A percentile compares a stretch with the other conserved stretches of the same genome.
phyloP scores from a whole-genome alignment of 1,284 basidiomycete species.

The Psilocybe mexicana region DNA sequence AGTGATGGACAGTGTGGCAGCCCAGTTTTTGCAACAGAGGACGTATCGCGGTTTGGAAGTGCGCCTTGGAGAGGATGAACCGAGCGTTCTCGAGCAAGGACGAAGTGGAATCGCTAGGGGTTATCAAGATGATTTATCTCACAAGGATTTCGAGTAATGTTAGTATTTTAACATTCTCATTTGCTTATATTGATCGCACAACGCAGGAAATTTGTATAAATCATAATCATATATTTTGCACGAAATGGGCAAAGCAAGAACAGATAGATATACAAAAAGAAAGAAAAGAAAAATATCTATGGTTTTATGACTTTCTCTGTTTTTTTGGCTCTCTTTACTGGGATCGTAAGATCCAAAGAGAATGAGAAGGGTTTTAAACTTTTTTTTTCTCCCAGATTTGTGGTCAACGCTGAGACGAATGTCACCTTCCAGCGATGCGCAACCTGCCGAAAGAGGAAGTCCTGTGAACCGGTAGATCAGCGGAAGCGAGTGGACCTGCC shows the following conservation, averaged over 20 bases:
- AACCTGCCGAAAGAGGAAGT: no score
- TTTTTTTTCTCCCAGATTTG: no score
- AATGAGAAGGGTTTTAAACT: no score
- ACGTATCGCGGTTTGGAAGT: conserved; percentile 86
- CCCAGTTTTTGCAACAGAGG: conserved; percentile 69
- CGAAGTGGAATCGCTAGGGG: conserved; percentile 88
- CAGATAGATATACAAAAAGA: not conserved
- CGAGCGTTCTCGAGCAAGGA: conserved; percentile 85
- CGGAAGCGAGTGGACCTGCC: not conserved
- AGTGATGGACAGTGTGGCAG: conserved; percentile 72
- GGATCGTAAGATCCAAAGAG: not conserved
- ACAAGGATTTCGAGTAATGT: conserved; percentile 10
- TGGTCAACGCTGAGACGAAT: no score
- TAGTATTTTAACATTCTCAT: no score
- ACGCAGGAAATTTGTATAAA: not conserved
- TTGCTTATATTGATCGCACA: no score
- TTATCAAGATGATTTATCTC: conserved; percentile 59
- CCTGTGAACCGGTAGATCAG: no score
- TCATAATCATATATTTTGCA: conserved; percentile 1
- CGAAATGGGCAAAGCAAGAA: not conserved
- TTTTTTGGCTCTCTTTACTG: no score
- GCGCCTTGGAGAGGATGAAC: conserved; percentile 77
- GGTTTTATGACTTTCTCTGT: no score
- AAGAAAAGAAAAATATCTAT: not conserved
- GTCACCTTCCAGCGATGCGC: no score